These are phyloP conservation scores for Microcyclosporella mali DNA, from an alignment of 2,329 filamentous ascomycete species.

Conservation along the genomic window DNA sequence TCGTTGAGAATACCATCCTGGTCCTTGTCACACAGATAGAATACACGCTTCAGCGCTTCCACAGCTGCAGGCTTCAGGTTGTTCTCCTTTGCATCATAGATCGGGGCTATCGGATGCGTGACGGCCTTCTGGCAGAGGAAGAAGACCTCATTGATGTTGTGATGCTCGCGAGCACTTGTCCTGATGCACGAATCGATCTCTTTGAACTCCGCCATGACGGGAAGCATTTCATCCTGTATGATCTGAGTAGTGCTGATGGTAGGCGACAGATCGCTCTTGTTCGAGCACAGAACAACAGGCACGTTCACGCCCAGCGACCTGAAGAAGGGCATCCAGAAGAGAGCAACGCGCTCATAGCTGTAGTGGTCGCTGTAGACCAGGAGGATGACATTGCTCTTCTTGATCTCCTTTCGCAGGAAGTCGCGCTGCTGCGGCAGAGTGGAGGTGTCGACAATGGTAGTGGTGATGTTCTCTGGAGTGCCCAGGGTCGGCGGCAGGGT, in stretches of 20 bases:
- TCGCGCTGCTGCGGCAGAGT: slow-evolving; percentile 88
- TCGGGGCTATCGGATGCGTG: slow-evolving; percentile 89
- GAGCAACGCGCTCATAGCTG: slow-evolving; percentile 91
- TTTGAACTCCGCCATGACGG: slow-evolving; percentile 66
- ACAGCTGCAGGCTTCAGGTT: slow-evolving; percentile 83
- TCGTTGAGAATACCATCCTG: slow-evolving; percentile 91
- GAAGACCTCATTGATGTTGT: slow-evolving; percentile 90
- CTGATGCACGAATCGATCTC: slow-evolving; percentile 98
- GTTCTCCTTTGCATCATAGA: slow-evolving; percentile 91
- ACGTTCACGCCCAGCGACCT: slow-evolving; percentile 97
- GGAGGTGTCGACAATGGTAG: slow-evolving; percentile 95
- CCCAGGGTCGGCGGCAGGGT: slow-evolving; percentile 89
- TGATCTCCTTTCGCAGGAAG: slow-evolving; percentile 84
- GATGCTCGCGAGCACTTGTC: slow-evolving; percentile 83
- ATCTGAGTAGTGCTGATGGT: slow-evolving; percentile 74
- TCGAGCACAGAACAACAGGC: slow-evolving; percentile 91
- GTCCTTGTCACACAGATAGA: slow-evolving; percentile 94
- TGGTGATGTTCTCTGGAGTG: slow-evolving; percentile 93
- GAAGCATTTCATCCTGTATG: slow-evolving; percentile 94
- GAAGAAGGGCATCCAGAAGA: slow-evolving; percentile 99
- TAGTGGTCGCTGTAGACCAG: slow-evolving; percentile 98
- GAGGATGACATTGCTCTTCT: slow-evolving; percentile 93
- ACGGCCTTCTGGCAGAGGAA: slow-evolving; percentile 98
- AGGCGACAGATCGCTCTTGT: slow-evolving; percentile 80
- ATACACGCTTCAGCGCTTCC: slow-evolving; percentile 79